These are phyloP conservation scores for Chaetomium sp. DNA, from an alignment of 2,329 filamentous ascomycete species.

Conservation along the genomic window DNA sequence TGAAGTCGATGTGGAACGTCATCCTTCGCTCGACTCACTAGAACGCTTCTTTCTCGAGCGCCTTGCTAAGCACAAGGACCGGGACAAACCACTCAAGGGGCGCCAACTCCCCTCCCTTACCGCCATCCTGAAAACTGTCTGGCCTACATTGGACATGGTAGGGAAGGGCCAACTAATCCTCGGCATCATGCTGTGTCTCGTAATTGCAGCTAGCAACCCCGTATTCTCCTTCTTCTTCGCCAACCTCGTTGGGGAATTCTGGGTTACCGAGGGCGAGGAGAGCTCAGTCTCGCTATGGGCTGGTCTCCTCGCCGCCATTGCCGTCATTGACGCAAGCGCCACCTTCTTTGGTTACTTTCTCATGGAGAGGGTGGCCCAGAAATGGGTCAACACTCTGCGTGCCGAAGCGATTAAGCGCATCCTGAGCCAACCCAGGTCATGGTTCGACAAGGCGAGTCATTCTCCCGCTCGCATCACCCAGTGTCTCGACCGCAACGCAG, in stretches of 20 bases:
- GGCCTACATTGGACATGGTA: conserved; percentile 60
- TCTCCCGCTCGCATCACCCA: conserved; percentile 65
- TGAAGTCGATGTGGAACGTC: conserved; percentile 1
- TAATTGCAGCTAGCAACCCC: conserved; percentile 63
- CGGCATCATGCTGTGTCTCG: conserved; percentile 62
- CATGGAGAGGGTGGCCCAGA: conserved; percentile 70
- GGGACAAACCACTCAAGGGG: conserved; percentile 15
- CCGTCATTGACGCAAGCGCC: conserved; percentile 65
- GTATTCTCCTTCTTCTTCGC: conserved; percentile 57
- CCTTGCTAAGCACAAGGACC: conserved; percentile 32
- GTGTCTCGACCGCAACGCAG: conserved; percentile 76
- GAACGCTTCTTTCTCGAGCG: conserved; percentile 33
- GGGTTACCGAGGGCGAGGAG: conserved; percentile 54
- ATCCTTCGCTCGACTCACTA: conserved; percentile 30
- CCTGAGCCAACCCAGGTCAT: conserved; percentile 73
- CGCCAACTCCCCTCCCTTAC: conserved; percentile 43
- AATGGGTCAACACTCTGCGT: conserved; percentile 76
- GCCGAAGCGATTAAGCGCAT: conserved; percentile 68
- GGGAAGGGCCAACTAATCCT: conserved; percentile 59
- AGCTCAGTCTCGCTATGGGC: conserved; percentile 66
- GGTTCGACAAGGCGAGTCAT: conserved; percentile 74
- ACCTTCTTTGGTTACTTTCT: conserved; percentile 70
- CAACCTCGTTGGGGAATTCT: conserved; percentile 67
- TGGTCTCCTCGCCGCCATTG: conserved; percentile 67
- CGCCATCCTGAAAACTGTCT: conserved; percentile 68